Evolutionary conservation across 2,329 filamentous ascomycete genomes (phyloP).

Genomic region (Fusarium setosum): DNA sequence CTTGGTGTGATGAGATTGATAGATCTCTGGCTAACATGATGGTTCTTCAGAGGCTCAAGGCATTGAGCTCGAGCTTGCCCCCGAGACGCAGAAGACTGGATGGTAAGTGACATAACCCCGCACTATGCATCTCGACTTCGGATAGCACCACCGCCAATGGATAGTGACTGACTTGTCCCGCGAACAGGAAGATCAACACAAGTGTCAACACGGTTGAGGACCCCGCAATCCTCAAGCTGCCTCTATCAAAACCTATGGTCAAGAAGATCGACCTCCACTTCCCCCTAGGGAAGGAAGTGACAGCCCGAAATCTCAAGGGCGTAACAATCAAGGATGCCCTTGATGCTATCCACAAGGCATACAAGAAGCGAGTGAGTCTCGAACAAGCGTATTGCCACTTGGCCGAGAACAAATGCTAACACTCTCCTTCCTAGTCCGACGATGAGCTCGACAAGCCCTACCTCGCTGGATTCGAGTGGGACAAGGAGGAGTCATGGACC

Average conservation of each 20-base stretch:
- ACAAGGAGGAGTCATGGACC: constrained; percentile 92
- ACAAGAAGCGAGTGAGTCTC: constrained; percentile 88
- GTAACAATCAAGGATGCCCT: constrained; percentile 97
- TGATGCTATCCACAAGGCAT: constrained; percentile 95
- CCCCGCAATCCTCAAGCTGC: constrained; percentile 83
- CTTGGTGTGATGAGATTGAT: background rate
- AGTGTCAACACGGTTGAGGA: constrained; percentile 84
- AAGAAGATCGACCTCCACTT: constrained; percentile 97
- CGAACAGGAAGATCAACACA: constrained; percentile 89
- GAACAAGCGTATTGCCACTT: background rate
- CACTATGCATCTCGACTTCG: constrained; percentile 6
- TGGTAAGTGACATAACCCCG: constrained; percentile 70
- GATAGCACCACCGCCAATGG: background rate
- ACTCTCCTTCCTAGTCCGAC: constrained; percentile 71
- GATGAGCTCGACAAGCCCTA: constrained; percentile 90
- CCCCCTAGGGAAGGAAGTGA: constrained; percentile 87
- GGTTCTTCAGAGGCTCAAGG: constrained; percentile 74
- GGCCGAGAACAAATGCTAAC: background rate
- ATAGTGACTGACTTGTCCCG: constrained; percentile 17
- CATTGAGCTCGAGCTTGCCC: constrained; percentile 77
- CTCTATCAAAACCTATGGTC: constrained; percentile 82
- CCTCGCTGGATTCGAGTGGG: constrained; percentile 96
- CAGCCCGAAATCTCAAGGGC: constrained; percentile 90
- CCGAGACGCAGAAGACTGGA: constrained; percentile 87
- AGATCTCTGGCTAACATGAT: constrained; percentile 26